Evolutionary conservation across 768 basidiomycete species (phyloP), one percentile per base, ranked within the genome.

Genomic region (Naganishia antarctica): DNA sequence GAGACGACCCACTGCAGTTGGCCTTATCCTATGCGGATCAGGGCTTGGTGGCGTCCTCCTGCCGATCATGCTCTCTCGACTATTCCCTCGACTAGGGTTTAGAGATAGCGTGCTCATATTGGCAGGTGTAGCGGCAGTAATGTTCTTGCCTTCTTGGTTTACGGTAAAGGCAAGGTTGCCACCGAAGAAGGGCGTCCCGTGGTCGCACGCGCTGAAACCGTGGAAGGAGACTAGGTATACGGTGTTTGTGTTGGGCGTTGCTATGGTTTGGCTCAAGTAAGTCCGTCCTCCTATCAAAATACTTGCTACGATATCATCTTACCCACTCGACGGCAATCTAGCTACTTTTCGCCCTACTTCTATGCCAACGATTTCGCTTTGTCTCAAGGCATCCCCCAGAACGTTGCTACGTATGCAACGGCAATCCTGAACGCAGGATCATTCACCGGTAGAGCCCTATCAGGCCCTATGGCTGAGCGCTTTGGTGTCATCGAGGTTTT

Each of bases 1-100:
- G 29, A 66, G 67, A 32, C 60, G 73, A 28, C 66, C 70, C 13
- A 74, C 71, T 0, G 75, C 75, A 6, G 68, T 72, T 11, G 75
- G 75, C 2, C 66, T 76, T 58, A 73, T 73, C 8, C 67, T 71
- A 7, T 71, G 71, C 49, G 75, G 75, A 3, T 69, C 66, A 25
- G 75, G 75, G 11, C 51, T 74, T 15, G 73, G 66, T 18, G 75
- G 75, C 15, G 73, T 76, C 18, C 69, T 76, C 50, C 71, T 74
- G 60, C 75, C 75, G 4, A 76, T 76, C 61, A 67, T 69, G 29
- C 63, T 76, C 13, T 67, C 68, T 29, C 60, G 66, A 34, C 64
- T 76, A 0, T 70, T 76, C 37, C 60, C 32, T 15, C 31, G 37
- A 37, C 34, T 65, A 68, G 74, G 67, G 16, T 76, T 73, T 61